These are phyloP conservation scores for Fraxinus anomala DNA, from an alignment of 257 asterid genomes.

Conservation along the genomic window DNA sequence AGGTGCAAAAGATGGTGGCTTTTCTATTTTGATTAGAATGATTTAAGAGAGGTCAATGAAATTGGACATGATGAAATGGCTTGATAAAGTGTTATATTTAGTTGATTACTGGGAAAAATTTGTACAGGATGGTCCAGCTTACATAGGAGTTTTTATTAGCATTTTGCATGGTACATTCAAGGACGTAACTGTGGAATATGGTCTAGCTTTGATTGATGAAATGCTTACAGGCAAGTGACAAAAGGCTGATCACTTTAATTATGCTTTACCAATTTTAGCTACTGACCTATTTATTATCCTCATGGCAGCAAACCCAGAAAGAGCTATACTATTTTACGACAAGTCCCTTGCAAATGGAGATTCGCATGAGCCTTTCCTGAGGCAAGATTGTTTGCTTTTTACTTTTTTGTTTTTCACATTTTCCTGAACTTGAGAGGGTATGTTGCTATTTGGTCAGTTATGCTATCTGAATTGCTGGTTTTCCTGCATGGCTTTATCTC, in stretches of 20 bases:
- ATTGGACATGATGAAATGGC: slow-evolving; percentile 4
- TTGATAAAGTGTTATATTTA: slow-evolving; percentile 7
- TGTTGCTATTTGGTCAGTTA: neutral
- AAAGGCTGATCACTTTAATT: slow-evolving; percentile 5
- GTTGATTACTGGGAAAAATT: slow-evolving; percentile 23
- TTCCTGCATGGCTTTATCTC: neutral
- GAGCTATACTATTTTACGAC: slow-evolving; percentile 81
- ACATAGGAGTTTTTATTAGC: slow-evolving; percentile 68
- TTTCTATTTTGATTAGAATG: neutral
- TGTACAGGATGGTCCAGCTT: slow-evolving; percentile 89
- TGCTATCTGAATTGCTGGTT: neutral
- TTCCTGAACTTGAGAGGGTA: neutral
- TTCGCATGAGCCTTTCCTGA: slow-evolving; percentile 78
- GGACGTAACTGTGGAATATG: slow-evolving; percentile 87
- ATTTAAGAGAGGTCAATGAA: neutral
- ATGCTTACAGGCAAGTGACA: slow-evolving; percentile 64
- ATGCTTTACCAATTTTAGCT: slow-evolving; percentile 7
- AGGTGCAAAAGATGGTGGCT: slow-evolving; percentile 11
- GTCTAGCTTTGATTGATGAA: slow-evolving; percentile 84
- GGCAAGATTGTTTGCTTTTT: slow-evolving; percentile 45
- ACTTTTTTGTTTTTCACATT: slow-evolving; percentile 2
- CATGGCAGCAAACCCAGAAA: slow-evolving; percentile 75
- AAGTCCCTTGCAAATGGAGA: slow-evolving; percentile 67
- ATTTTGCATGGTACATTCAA: slow-evolving; percentile 74
- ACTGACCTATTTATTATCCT: slow-evolving; percentile 20